Evolutionary conservation across 2,329 filamentous ascomycete genomes (phyloP), one percentile per base, ranked within the genome.

Genomic region (Lecanoromycetidae sp.): DNA sequence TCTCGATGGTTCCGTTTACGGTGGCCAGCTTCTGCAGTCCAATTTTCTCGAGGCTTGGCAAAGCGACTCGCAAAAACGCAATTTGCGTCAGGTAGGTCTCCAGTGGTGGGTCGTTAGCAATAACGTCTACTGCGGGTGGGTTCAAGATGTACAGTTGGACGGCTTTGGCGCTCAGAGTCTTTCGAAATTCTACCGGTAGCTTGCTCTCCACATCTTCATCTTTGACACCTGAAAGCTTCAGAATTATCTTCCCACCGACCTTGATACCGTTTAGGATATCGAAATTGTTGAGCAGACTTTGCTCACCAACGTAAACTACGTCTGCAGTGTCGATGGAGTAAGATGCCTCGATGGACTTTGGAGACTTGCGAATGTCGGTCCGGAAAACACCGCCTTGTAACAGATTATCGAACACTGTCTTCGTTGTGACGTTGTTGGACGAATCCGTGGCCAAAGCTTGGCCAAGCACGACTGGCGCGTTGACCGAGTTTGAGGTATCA

Each of bases 161-260:
- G 27, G 75, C 73, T 64, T 84, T 86, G 58, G 79, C 72, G 45
- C 79, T 77, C 42, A 95, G 66, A 12, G 75, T 71, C 65, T 84
- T 86, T 60, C 84, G 80, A 54, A 91, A 76, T 38, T 71, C 63
- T 30, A 74, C 71, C 2, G 86, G 77, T 5, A 98, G 70, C 57
- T 84, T 75, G 75, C 93, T 94, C 70, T 96, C 90, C 5, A 88
- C 63, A 29, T 95, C 87, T 36, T 93, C 90, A 43, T 87, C 78
- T 68, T 94, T 94, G 63, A 86, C 78, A 56, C 79, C 81, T 23
- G 85, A 75, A 20, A 91, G 74, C 58, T 80, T 84, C 34, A 95
- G 60, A 46, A 95, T 74, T 36, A 95, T 65, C 54, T 79, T 82
- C 46, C 83, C 84, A 44, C 78, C 77, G 33, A 75, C 58, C 66